Evolutionary conservation across 2,329 filamentous ascomycete genomes (phyloP).

Genomic region (Cladosporium halotolerans): DNA sequence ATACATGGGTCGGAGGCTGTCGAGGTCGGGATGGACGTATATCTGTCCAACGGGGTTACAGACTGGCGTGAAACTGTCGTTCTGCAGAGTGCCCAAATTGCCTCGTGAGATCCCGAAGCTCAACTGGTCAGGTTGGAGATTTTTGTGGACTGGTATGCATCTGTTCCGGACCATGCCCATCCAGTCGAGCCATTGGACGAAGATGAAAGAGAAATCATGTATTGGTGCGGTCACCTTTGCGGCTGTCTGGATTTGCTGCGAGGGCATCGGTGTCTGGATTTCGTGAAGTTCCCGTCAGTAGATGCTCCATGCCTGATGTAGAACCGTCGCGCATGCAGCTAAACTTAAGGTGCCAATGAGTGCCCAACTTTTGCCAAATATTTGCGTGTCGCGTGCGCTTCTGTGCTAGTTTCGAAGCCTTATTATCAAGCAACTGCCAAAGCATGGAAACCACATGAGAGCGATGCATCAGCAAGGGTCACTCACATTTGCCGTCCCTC

Average conservation of each 20-base stretch:
- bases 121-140: background rate
- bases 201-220: conserved; percentile 53
- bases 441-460: background rate
- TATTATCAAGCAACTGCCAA: background rate
- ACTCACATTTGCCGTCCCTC: background rate
- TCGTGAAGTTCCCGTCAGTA: background rate
- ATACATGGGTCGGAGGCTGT: conserved; percentile 51
- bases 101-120: conserved; percentile 58
- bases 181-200: conserved; percentile 72
- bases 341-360: too few species aligned
- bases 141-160: conserved; percentile 50
- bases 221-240: background rate
- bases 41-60: conserved; percentile 59
- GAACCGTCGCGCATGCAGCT: too few species aligned
- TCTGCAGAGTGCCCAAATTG: conserved; percentile 60
- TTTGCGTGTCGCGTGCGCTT: too few species aligned
- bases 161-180: conserved; percentile 63
- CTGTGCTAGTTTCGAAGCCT: too few species aligned
- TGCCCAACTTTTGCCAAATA: too few species aligned
- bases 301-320: too few species aligned
- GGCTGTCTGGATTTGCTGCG: background rate
- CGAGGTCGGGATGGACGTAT: conserved; percentile 59
- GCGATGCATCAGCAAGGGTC: background rate
- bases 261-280: background rate
- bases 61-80: conserved; percentile 53